Base-by-base conservation (phyloP, 2,329 filamentous ascomycete species). In the Calonectria ilicicola region DNA sequence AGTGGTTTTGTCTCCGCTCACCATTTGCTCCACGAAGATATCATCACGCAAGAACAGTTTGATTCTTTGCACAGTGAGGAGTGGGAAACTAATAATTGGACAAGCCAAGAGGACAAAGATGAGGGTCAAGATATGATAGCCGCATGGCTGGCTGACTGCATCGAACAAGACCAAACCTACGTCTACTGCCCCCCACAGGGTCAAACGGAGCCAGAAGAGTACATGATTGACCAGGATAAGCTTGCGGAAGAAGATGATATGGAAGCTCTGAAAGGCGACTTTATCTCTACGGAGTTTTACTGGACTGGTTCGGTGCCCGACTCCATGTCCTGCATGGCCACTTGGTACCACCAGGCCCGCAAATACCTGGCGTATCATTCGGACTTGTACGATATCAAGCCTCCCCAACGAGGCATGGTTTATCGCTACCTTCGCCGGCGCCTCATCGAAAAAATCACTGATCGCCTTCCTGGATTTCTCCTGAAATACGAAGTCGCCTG, bases 21-120 rank as follows among this genome's bases (percentile, higher is more conserved):
- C 0, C 80, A 89, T 1, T 88, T 97, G 2, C 79, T 86, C 9
- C 80, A 87, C 0, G 81, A 90, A 32, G 88, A 86, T 0, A 77
- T 96, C 1, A 88, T 98, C 65, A 92, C 89, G 0, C 75, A 89
- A 44, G 83, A 85, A 0, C 95, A 98, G 79, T 86, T 88, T 19
- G 83, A 91, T 0, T 94, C 92, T 1, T 84, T 80, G 5, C 62
- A 70, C 2, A 74, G 79, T 19, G 69, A 77, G 6, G 77, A 80
- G 5, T 80, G 77, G 76, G 78, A 80, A 14, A 72, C 56, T 5
- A 70, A 67, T 7, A 29, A 58, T 5, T 27, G 69, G 17, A 27
- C 64, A 8, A 44, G 49, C 6, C 3, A 23, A 15, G 53, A 64
- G 26, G 47, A 64, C 4, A 70, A 69, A 19, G 47, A 58, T 10